These are phyloP conservation scores for Lentinula sp. DNA, from an alignment of 768 basidiomycete genomes.

Conservation along the genomic window DNA sequence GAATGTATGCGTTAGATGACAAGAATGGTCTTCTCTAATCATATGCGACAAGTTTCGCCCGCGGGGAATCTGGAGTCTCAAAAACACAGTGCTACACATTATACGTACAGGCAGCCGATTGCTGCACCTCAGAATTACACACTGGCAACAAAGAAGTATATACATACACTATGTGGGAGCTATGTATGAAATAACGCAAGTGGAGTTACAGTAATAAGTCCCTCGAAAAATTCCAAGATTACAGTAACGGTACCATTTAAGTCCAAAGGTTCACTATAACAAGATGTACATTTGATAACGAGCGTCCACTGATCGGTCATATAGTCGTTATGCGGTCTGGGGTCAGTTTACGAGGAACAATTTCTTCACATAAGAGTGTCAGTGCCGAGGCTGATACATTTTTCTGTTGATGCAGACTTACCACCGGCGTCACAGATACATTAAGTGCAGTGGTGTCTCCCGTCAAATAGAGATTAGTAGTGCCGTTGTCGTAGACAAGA, in stretches of 20 bases:
- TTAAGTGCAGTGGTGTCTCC: slow-evolving; percentile 38
- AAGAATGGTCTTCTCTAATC: no score
- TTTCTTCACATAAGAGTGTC: background rate
- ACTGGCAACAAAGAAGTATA: no score
- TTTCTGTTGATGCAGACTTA: slow-evolving; percentile 15
- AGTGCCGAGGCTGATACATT: background rate
- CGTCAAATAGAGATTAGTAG: slow-evolving; percentile 37
- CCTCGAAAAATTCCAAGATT: background rate
- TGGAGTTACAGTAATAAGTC: background rate
- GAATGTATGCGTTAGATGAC: no score
- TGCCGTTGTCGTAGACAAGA: slow-evolving; percentile 31
- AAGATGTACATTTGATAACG: background rate
- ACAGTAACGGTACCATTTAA: background rate
- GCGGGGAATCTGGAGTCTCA: no score
- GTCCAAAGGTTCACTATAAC: background rate
- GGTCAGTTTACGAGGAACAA: background rate
- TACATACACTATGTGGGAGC: background rate
- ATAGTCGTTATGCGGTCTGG: background rate
- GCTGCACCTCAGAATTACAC: no score
- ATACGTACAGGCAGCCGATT: no score
- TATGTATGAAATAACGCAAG: background rate
- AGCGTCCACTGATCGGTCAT: background rate
- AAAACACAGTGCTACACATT: no score
- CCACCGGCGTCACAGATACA: slow-evolving; percentile 23
- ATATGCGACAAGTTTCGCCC: no score